Percentiles rank a stretch among this genome's conserved stretches.
Conservation (phyloP, 2,329 filamentous ascomycete genomes). For the Xylariales sp. region DNA sequence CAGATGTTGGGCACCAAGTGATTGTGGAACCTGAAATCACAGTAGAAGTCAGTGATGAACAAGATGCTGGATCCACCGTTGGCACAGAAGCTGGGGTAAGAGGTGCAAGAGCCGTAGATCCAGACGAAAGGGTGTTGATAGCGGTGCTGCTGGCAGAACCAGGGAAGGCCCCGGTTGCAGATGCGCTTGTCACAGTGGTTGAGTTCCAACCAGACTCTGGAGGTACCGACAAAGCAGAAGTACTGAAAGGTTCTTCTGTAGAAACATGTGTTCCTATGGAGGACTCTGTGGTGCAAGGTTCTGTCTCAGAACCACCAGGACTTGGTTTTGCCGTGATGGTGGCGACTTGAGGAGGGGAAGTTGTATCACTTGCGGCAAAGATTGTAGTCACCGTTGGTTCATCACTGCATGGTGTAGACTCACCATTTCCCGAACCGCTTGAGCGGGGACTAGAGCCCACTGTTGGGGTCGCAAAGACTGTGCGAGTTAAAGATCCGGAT, state of each 20-base stretch:
- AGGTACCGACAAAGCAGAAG: conserved; percentile 14
- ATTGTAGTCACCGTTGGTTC: conserved; percentile 2
- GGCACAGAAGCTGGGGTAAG: background rate
- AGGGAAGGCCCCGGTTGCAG: conserved; percentile 5
- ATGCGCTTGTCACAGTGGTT: conserved; percentile 15
- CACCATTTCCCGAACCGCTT: too few species aligned
- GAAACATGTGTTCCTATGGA: conserved; percentile 11
- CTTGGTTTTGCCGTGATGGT: background rate
- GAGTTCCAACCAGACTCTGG: conserved; percentile 26
- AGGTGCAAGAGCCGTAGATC: background rate
- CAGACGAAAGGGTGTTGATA: conserved; percentile 9
- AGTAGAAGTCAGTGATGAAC: conserved; percentile 2
- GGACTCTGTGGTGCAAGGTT: conserved; percentile 14
- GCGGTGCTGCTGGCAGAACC: conserved; percentile 3
- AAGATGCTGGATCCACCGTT: background rate
- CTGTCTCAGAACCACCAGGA: conserved; percentile 8
- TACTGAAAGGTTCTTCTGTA: conserved; percentile 10
- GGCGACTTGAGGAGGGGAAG: background rate
- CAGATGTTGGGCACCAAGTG: conserved; percentile 3
- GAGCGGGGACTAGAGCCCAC: too few species aligned
- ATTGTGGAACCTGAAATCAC: conserved; percentile 5
- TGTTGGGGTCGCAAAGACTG: too few species aligned
- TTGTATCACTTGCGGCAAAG: too few species aligned
- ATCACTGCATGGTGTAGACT: conserved; percentile 4
- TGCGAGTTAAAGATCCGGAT: background rate